Percentiles rank a stretch among this genome's conserved stretches.
phyloP scores from a whole-genome alignment of 179 eudicot species.

The Beta lomatogona region DNA sequence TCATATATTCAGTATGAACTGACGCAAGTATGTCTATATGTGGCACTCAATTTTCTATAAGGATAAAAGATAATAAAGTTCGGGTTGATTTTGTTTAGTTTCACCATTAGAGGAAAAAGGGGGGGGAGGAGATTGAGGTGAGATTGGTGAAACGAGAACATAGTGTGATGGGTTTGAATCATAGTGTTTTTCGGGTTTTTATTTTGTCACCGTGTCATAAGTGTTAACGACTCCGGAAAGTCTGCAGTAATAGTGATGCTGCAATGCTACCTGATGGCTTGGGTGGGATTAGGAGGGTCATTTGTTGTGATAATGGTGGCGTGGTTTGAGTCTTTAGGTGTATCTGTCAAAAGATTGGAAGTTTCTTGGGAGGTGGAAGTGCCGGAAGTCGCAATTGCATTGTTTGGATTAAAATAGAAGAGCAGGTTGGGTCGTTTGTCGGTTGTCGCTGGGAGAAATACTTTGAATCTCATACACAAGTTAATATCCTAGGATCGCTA shows the following conservation, averaged over 20 bases:
- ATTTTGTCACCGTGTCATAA: not conserved
- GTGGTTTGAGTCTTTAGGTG: too few species aligned
- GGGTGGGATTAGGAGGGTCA: not conserved
- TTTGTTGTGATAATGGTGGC: not conserved
- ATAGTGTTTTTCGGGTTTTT: not conserved
- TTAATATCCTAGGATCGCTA: too few species aligned
- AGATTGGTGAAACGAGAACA: not conserved
- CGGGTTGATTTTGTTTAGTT: not conserved
- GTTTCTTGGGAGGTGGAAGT: not conserved
- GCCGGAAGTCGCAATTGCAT: not conserved
- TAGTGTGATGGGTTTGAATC: not conserved
- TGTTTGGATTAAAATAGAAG: not conserved
- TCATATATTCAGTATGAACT: too few species aligned
- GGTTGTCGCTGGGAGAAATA: not conserved
- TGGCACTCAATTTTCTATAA: not conserved
- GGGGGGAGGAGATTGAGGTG: too few species aligned
- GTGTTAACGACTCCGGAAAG: not conserved
- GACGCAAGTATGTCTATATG: not conserved
- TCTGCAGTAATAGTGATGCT: not conserved
- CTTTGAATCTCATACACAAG: not conserved
- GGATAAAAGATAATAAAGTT: not conserved
- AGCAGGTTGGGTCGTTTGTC: not conserved
- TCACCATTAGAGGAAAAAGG: not conserved
- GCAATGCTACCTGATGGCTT: not conserved
- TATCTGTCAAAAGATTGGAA: too few species aligned